Conservation (phyloP, 2,329 filamentous ascomycete species). For the Exophiala spinifera region DNA sequence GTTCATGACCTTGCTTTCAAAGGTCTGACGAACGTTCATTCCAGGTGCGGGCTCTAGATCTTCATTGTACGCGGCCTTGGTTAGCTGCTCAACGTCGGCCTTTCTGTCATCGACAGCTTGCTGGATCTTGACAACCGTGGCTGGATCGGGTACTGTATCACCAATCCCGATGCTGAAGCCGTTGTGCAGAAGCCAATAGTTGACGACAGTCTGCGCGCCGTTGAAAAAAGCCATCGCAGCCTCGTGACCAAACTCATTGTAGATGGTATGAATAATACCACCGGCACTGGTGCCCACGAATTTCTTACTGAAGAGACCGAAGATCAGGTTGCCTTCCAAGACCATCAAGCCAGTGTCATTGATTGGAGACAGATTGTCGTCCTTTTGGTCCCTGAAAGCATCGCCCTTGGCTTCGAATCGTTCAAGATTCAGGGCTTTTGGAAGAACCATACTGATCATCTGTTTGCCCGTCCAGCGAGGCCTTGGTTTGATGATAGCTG, state of each 20-base stretch:
- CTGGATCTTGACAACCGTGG: conserved; percentile 81
- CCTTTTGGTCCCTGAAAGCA: conserved; percentile 47
- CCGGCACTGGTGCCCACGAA: conserved; percentile 83
- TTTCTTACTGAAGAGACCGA: conserved; percentile 89
- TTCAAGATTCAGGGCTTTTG: conserved; percentile 75
- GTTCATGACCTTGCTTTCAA: conserved; percentile 94
- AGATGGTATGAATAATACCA: conserved; percentile 92
- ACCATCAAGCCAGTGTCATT: conserved; percentile 78
- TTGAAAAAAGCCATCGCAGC: conserved; percentile 94
- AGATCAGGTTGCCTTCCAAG: conserved; percentile 83
- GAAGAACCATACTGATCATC: conserved; percentile 89
- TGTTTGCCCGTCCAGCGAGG: conserved; percentile 98
- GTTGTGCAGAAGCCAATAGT: conserved; percentile 95
- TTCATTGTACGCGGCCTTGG: conserved; percentile 76
- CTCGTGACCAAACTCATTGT: conserved; percentile 85
- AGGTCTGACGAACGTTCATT: conserved; percentile 98
- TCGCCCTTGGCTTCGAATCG: conserved; percentile 60
- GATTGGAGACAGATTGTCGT: conserved; percentile 59
- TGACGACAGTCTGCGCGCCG: conserved; percentile 88
- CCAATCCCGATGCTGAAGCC: conserved; percentile 98
- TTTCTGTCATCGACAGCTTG: conserved; percentile 79
- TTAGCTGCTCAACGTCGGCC: conserved; percentile 71
- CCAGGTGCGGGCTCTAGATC: conserved; percentile 87
- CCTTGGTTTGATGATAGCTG: conserved; percentile 88
- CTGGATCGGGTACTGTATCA: conserved; percentile 88